Evolutionary conservation across 768 basidiomycete species (phyloP).

Genomic region (Rhodotorula babjevae): DNA sequence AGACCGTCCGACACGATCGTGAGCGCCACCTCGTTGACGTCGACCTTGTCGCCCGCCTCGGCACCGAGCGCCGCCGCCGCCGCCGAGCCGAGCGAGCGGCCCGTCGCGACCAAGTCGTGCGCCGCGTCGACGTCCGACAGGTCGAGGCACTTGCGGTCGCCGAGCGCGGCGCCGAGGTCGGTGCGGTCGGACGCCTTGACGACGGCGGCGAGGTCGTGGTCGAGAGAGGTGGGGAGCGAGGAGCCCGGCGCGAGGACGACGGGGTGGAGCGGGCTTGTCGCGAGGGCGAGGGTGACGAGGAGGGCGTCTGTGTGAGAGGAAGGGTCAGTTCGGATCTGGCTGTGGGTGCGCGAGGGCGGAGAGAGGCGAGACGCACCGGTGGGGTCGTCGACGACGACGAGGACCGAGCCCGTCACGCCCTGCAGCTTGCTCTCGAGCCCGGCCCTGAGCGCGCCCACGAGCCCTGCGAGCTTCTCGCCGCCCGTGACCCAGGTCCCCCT

Average conservation of each 20-base stretch:
- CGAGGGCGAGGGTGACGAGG: constrained; percentile 35
- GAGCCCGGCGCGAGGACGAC: constrained; percentile 28
- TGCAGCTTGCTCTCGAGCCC: constrained; percentile 16
- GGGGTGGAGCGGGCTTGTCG: constrained; percentile 14
- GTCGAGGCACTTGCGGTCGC: background rate
- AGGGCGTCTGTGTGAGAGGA: constrained; percentile 19
- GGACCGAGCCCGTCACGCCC: constrained; percentile 2
- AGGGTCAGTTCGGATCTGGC: too few species aligned
- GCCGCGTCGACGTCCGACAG: constrained; percentile 12
- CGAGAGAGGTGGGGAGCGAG: background rate
- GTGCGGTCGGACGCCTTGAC: constrained; percentile 15
- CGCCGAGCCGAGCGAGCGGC: background rate
- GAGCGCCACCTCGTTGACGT: constrained; percentile 18
- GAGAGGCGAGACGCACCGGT: constrained; percentile 22
- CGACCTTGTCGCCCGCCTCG: background rate
- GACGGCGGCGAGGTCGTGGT: constrained; percentile 17
- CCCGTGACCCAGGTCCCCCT: constrained; percentile 27
- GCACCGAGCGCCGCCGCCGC: background rate
- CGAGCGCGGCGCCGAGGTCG: background rate
- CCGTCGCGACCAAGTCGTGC: constrained; percentile 26
- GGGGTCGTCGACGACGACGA: constrained; percentile 31
- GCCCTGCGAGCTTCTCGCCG: constrained; percentile 20
- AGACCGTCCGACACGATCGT: constrained; percentile 24
- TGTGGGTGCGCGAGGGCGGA: background rate
- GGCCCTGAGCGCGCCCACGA: constrained; percentile 19